A percentile compares a stretch with the other conserved stretches of the same genome.
Conservation (phyloP, 805 yeast genomes). For the Cyberlindnera xylosilytica region DNA sequence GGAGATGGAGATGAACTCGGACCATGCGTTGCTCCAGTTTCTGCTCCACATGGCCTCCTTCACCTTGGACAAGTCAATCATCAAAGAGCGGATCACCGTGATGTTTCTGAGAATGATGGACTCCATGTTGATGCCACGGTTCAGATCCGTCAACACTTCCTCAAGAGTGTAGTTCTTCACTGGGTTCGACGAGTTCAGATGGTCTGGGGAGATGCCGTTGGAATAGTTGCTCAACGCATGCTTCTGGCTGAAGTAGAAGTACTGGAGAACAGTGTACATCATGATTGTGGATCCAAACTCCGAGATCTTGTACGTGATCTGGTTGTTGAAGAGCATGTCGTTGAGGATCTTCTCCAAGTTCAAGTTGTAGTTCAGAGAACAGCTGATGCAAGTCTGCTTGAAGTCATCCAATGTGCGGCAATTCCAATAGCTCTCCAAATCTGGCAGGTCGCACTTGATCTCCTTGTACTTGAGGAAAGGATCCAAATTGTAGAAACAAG, state of each 20-base stretch:
- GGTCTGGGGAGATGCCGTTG: conserved; percentile 36
- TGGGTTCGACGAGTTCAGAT: conserved; percentile 38
- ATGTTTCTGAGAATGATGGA: conserved; percentile 37
- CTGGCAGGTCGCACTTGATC: conserved; percentile 55
- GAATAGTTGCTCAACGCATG: conserved; percentile 31
- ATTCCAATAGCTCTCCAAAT: conserved; percentile 45
- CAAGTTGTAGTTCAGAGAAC: conserved; percentile 28
- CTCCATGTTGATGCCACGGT: conserved; percentile 35
- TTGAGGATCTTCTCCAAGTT: conserved; percentile 31
- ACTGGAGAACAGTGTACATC: conserved; percentile 41
- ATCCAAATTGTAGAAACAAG: conserved; percentile 51
- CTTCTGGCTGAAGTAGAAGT: conserved; percentile 25
- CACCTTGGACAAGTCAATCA: conserved; percentile 34
- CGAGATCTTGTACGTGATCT: conserved; percentile 33
- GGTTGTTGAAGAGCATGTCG: conserved; percentile 37
- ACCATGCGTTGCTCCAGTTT: conserved; percentile 28
- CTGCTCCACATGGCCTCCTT: conserved; percentile 38
- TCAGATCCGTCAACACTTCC: conserved; percentile 25
- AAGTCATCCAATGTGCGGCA: conserved; percentile 34
- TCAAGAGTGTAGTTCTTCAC: conserved; percentile 35
- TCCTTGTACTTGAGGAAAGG: conserved; percentile 50
- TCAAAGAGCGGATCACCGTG: conserved; percentile 33
- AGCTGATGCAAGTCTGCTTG: conserved; percentile 23
- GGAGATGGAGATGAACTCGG: conserved; percentile 21
- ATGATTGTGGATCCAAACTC: conserved; percentile 43